Percentiles rank a stretch among this genome's conserved stretches.
Evolutionary conservation across 2,329 filamentous ascomycete genomes (phyloP).

Genomic region (Xylariales sp.): DNA sequence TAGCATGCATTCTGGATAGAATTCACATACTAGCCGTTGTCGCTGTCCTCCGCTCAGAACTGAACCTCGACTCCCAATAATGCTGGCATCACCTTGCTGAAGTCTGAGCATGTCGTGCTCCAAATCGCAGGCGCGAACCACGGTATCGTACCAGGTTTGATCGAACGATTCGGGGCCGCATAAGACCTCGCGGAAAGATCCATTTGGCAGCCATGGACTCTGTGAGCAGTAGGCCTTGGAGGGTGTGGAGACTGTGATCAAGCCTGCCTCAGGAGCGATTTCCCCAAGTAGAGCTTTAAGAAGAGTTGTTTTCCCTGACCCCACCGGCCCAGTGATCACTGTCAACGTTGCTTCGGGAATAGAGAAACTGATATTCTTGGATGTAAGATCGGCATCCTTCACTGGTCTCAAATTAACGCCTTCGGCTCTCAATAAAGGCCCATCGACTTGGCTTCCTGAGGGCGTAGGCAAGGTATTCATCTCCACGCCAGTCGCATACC

Average conservation of each 20-base stretch:
- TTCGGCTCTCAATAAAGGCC: background rate
- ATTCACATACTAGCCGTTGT: slow-evolving; percentile 21
- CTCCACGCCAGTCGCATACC: background rate
- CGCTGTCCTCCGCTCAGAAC: slow-evolving; percentile 25
- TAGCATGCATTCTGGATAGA: background rate
- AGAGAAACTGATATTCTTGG: background rate
- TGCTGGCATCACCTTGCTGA: slow-evolving; percentile 14
- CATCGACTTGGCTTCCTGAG: background rate
- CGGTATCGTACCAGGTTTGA: slow-evolving; percentile 25
- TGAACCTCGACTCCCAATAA: slow-evolving; percentile 15
- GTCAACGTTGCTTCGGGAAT: background rate
- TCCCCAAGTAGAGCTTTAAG: slow-evolving; percentile 3
- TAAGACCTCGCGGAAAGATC: slow-evolving; percentile 26
- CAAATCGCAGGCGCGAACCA: slow-evolving; percentile 20
- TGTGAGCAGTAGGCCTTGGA: slow-evolving; percentile 28
- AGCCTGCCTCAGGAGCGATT: background rate
- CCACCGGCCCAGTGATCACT: background rate
- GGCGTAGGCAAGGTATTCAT: background rate
- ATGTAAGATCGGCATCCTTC: too few species aligned
- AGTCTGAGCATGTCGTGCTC: slow-evolving; percentile 16
- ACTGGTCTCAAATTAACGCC: too few species aligned
- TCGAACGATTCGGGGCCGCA: slow-evolving; percentile 7
- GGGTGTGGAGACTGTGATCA: background rate
- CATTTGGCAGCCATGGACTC: slow-evolving; percentile 30
- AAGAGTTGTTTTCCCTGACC: background rate